These are phyloP conservation scores for Starmerella kuoi DNA, from an alignment of 805 yeast species.

Conservation along the genomic window DNA sequence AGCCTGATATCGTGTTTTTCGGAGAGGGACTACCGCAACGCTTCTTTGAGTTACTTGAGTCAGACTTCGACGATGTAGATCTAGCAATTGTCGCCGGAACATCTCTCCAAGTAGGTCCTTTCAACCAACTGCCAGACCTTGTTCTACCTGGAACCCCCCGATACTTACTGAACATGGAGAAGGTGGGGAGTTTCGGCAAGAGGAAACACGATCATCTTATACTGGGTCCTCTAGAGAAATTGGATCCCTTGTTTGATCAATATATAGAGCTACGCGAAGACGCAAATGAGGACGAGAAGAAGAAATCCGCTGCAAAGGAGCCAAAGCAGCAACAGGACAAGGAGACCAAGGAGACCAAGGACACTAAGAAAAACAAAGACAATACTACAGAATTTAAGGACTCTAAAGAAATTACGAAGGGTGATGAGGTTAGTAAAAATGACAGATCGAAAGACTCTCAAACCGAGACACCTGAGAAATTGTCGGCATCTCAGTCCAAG, in stretches of 20 bases:
- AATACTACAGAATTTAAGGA: not conserved
- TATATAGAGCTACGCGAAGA: too few species aligned
- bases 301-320: too few species aligned
- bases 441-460: too few species aligned
- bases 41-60: slow-evolving; percentile 61
- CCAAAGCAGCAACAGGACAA: too few species aligned
- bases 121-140: slow-evolving; percentile 70
- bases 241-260: not conserved
- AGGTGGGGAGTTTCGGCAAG: slow-evolving; percentile 54
- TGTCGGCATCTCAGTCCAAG: not conserved
- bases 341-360: not conserved
- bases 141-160: slow-evolving; percentile 40
- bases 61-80: slow-evolving; percentile 36
- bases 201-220: slow-evolving; percentile 51
- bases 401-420: not conserved
- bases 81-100: slow-evolving; percentile 87
- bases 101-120: slow-evolving; percentile 78
- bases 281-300: too few species aligned
- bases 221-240: slow-evolving; percentile 50
- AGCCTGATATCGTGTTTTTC: slow-evolving; percentile 89
- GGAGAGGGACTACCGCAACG: slow-evolving; percentile 72
- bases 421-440: not conserved
- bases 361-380: not conserved
- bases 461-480: not conserved
- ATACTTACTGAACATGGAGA: slow-evolving; percentile 59